Evolutionary conservation across 805 yeast species (phyloP).

Genomic region (Metschnikowia amazonensis): DNA sequence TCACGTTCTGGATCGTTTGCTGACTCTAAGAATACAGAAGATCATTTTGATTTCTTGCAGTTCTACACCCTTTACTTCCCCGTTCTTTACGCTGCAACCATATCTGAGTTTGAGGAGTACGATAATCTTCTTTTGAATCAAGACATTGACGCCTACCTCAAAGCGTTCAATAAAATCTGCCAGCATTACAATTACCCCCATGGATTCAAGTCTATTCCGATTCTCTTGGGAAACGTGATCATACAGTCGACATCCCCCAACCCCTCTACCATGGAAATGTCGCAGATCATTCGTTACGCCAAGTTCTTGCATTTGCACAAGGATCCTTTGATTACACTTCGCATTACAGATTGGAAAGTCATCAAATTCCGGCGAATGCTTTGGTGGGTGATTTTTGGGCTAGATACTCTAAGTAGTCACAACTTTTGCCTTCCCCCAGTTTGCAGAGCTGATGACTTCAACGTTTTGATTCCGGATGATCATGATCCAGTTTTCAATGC

Average conservation of each 20-base stretch:
- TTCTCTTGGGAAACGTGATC: constrained; percentile 46
- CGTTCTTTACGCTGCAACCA: constrained; percentile 54
- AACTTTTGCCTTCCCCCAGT: constrained; percentile 54
- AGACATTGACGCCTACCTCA: constrained; percentile 48
- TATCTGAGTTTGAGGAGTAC: constrained; percentile 56
- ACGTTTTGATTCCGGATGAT: constrained; percentile 53
- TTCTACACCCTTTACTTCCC: constrained; percentile 52
- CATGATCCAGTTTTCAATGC: constrained; percentile 34
- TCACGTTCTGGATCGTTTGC: constrained; percentile 9
- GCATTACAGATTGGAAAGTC: constrained; percentile 44
- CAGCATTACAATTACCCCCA: constrained; percentile 50
- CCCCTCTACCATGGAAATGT: constrained; percentile 53
- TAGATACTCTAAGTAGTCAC: constrained; percentile 55
- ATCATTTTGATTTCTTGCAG: constrained; percentile 37
- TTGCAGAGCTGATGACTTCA: constrained; percentile 50
- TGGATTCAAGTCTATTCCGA: constrained; percentile 40
- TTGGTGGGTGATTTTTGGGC: constrained; percentile 67
- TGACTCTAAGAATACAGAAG: constrained; percentile 14
- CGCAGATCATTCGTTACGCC: constrained; percentile 53
- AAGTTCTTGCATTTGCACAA: constrained; percentile 54
- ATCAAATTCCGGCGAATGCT: constrained; percentile 52
- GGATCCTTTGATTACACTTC: constrained; percentile 55
- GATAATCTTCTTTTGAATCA: constrained; percentile 44
- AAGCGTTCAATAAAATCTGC: constrained; percentile 47
- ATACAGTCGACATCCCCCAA: constrained; percentile 53